Evolutionary conservation across 2,329 filamentous ascomycete species (phyloP).

Genomic region (Aschersonia sp.): DNA sequence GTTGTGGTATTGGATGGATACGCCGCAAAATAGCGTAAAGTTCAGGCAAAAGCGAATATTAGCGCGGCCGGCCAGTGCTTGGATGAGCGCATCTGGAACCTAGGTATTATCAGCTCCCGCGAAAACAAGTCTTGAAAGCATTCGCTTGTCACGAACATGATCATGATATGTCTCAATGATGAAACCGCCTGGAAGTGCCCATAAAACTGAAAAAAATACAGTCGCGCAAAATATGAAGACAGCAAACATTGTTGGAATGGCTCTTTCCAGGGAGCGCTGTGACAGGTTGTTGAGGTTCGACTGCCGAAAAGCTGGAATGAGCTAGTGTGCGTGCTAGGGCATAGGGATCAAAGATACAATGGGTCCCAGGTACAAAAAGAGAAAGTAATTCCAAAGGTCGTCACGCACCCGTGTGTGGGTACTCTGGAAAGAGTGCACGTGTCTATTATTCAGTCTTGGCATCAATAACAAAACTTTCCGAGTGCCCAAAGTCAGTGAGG

Average conservation of each 20-base stretch:
- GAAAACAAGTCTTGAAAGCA: not conserved
- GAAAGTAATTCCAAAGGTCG: no score
- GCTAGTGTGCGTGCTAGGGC: not conserved
- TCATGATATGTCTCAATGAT: not conserved
- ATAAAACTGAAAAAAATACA: not conserved
- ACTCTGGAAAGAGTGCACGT: not conserved
- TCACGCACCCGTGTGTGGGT: no score
- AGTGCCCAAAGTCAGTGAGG: no score
- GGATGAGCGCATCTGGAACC: not conserved
- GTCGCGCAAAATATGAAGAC: not conserved
- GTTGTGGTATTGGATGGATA: not conserved
- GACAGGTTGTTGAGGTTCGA: not conserved
- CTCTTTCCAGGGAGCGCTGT: conserved; percentile 14
- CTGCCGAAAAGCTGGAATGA: not conserved
- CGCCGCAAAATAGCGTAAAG: not conserved
- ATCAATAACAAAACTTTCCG: not conserved
- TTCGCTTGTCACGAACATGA: not conserved
- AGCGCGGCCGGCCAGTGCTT: not conserved
- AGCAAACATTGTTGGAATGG: not conserved
- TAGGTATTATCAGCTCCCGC: not conserved
- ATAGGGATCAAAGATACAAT: no score
- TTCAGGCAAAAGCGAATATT: not conserved
- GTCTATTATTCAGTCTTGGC: not conserved
- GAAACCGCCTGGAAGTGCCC: not conserved
- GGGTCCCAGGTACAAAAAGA: no score